Base-by-base conservation (phyloP, 1,284 basidiomycete genomes). In the Ustilago nuda region DNA sequence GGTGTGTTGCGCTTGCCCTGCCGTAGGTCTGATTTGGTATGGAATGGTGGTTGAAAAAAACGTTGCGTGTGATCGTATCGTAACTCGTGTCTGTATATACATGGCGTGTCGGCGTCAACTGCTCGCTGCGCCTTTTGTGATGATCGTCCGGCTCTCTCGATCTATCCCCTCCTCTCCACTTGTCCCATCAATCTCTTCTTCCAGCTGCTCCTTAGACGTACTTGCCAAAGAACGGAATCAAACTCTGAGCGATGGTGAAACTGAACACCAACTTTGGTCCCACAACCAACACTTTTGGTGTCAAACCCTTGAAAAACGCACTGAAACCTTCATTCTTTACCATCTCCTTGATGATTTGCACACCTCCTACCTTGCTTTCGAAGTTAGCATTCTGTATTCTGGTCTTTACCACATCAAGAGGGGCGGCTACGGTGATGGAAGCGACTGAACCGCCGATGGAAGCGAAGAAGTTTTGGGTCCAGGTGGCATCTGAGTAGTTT, bases 181-280 rank as follows among this genome's bases (percentile, higher is more conserved):
- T 33, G 0, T 52, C 50, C 32, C 27, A 11, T 36, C 54, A 30
- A 4, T 35, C 17, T 23, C 23, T 55, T 23, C 11, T 23, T 27
- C 13, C 19, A 19, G 30, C 23, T 53, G 4, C 41, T 8, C 43
- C 12, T 43, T 65, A 77, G 27, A 82, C 79, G 50, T 75, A 80
- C 87, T 95, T 92, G 61, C 92, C 91, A 87, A 97, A 98, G 86
- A 92, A 89, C 51, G 96, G 96, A 88, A 99, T 98, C 85, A 99
- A 89, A 27, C 92, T 93, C 87, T 99, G 96, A 6, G 96, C 96
- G 9, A 98, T 90, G 32, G 96, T 99, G 88, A 97, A 98, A 80
- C 93, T 95, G 89, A 98, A 98, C 77, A 99, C 94, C 46, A 99
- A 90, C 88, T 99, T 98, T 66, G 96, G 96, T 60, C 95, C 96